Base-by-base conservation (phyloP, 2,329 filamentous ascomycete species). In the Fusarium albidum region DNA sequence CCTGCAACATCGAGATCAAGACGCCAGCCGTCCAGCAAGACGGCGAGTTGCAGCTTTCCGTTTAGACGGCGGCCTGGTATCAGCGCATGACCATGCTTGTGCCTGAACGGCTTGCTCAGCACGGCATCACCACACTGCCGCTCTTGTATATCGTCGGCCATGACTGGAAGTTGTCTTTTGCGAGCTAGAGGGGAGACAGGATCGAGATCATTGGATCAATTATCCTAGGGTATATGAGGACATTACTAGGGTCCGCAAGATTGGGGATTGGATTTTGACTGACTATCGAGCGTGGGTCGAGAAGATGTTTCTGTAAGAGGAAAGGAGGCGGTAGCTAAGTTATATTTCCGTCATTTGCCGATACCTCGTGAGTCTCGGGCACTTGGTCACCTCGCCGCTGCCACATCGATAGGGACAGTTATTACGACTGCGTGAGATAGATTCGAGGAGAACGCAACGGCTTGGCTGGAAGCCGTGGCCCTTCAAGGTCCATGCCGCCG, bases 1-100 rank as follows among this genome's bases (percentile, higher is more conserved):
- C 42, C 8, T 45, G 42, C 21, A 45, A 45, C 13, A 45, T 45
- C n/a, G 42, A 45, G 25, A 45, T 31, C 13, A 45, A 45, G 42
- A 45, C 31, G n/a, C 27, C 42, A 6, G 17, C n/a, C 7, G 14
- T 25, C 2, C 42, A 45, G 42, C 42, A 45, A 45, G 42, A 14
- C 14, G 42, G 42, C 3, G 17, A 45, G 25, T 13, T 45, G 13
- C 42, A 45, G 17, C 31, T 45, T 17, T 45, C 42, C 3, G 42
- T 45, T n/a, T 45, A 31, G 42, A 45, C 42, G 9, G 42, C 42
- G 12, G 42, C 42, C 1, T 45, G 42, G 42, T 45, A 45, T 10
- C 42, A 45, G 11, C 42, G 42, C 15, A 45, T 45, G 25, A 7
- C 10, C 21, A 33, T 26, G 28, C 42, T 45, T 9, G 42, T 45